Conservation (phyloP, 2,329 filamentous ascomycete genomes). For the Aspergillus quadrilineatus region DNA sequence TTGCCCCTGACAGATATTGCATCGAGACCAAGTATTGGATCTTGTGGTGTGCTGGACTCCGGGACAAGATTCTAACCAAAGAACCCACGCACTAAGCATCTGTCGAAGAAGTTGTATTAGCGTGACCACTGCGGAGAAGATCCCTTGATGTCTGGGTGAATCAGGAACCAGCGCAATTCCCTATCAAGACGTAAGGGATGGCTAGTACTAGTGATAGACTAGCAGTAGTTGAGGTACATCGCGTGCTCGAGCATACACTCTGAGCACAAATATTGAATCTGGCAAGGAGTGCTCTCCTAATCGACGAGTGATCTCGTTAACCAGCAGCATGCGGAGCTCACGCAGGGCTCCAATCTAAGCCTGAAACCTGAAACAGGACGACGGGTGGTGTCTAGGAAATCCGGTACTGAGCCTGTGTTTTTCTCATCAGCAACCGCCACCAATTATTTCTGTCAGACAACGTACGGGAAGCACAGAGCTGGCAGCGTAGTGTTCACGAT, state of each 20-base stretch:
- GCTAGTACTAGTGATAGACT: background rate
- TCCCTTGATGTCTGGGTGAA: slow-evolving; percentile 1
- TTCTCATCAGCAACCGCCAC: background rate
- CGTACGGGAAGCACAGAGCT: background rate
- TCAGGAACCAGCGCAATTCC: background rate
- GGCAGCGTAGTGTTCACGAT: background rate
- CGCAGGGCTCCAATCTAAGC: no score
- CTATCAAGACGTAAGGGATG: slow-evolving; percentile 1
- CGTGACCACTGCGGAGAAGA: background rate
- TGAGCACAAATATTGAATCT: background rate
- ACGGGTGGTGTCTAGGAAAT: background rate
- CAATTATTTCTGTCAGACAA: background rate
- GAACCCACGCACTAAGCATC: background rate
- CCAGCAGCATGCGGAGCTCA: background rate
- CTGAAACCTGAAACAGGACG: no score
- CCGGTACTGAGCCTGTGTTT: background rate
- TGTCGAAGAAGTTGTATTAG: background rate
- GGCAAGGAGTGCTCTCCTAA: background rate
- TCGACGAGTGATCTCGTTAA: background rate
- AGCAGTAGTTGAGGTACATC: background rate
- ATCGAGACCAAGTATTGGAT: background rate
- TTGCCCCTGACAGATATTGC: background rate
- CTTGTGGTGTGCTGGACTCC: background rate
- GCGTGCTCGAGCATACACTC: background rate
- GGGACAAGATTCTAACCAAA: background rate